Conservation (phyloP, 495 filamentous ascomycete species). For the Lophiotrema nucula region DNA sequence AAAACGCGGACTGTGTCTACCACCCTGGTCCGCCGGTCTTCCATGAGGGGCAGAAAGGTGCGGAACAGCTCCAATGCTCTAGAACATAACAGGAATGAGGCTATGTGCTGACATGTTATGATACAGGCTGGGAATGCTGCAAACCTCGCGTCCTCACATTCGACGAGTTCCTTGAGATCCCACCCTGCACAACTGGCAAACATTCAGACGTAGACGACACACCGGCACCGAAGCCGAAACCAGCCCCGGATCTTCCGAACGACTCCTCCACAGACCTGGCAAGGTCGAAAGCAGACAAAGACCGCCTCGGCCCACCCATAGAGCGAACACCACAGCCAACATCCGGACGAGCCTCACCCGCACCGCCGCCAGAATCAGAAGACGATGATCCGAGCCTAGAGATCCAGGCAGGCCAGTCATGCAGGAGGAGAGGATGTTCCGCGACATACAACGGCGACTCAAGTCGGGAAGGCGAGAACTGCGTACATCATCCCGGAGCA, state of each 20-base stretch:
- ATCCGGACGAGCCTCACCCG: conserved; percentile 48
- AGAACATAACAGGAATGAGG: neutral
- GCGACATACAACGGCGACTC: conserved; percentile 57
- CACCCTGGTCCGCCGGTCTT: conserved; percentile 94
- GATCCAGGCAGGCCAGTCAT: conserved; percentile 69
- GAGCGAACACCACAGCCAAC: conserved; percentile 19
- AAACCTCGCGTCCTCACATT: conserved; percentile 97
- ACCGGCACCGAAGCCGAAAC: conserved; percentile 54
- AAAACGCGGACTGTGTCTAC: conserved; percentile 82
- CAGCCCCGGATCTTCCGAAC: conserved; percentile 42
- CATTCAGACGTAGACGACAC: conserved; percentile 85
- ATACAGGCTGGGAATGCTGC: conserved; percentile 96
- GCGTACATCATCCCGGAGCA: conserved; percentile 78
- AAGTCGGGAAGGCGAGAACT: conserved; percentile 70
- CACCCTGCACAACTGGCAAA: conserved; percentile 90
- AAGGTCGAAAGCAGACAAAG: conserved; percentile 12
- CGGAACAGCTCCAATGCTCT: conserved; percentile 32
- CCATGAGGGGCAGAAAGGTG: conserved; percentile 99
- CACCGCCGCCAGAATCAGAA: conserved; percentile 73
- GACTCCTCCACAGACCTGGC: conserved; percentile 13
- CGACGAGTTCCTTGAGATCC: conserved; percentile 94
- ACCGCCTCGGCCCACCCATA: conserved; percentile 18
- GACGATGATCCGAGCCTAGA: conserved; percentile 74
- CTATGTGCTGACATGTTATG: no score
- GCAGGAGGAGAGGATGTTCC: conserved; percentile 74